Percentiles rank a stretch among this genome's conserved stretches.
phyloP scores from a whole-genome alignment of 1,139 yeast species.

The Sugiyamaella castrensis region DNA sequence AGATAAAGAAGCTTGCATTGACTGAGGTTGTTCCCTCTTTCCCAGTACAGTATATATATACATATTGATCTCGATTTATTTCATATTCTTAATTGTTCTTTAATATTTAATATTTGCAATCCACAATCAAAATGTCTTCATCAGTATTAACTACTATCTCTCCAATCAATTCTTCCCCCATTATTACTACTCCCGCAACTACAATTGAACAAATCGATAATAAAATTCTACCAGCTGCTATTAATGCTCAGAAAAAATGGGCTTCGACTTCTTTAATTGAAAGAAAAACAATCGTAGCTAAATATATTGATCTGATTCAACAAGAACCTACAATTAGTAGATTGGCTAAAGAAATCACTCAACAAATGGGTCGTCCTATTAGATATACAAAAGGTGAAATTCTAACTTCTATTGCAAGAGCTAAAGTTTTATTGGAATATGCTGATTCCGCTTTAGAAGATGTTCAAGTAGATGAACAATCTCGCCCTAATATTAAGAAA shows the following conservation, averaged over 20 bases:
- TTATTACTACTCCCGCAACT: constrained; percentile 32
- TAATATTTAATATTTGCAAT: no score
- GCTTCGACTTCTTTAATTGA: constrained; percentile 27
- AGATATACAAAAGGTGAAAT: constrained; percentile 38
- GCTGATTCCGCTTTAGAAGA: constrained; percentile 38
- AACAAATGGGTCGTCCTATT: constrained; percentile 41
- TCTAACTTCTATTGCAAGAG: constrained; percentile 36
- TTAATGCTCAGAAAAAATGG: constrained; percentile 35
- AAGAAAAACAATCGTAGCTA: constrained; percentile 33
- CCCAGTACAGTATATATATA: no score
- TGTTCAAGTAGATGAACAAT: constrained; percentile 32
- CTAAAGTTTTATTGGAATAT: constrained; percentile 31
- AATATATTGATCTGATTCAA: constrained; percentile 32
- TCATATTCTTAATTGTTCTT: no score
- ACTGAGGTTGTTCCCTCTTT: no score
- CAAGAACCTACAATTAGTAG: constrained; percentile 28
- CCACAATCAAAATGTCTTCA: no score
- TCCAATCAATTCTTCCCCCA: constrained; percentile 33
- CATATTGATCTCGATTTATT: no score
- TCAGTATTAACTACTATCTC: constrained; percentile 33
- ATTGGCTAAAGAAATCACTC: constrained; percentile 35
- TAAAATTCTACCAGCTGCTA: constrained; percentile 29
- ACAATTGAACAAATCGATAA: constrained; percentile 28
- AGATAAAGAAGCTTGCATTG: no score
- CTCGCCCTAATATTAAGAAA: constrained; percentile 33